Percentiles rank a stretch among this genome's conserved stretches.
phyloP scores from a whole-genome alignment of 345 rosid genomes.

The Raphanus raphanistrum region DNA sequence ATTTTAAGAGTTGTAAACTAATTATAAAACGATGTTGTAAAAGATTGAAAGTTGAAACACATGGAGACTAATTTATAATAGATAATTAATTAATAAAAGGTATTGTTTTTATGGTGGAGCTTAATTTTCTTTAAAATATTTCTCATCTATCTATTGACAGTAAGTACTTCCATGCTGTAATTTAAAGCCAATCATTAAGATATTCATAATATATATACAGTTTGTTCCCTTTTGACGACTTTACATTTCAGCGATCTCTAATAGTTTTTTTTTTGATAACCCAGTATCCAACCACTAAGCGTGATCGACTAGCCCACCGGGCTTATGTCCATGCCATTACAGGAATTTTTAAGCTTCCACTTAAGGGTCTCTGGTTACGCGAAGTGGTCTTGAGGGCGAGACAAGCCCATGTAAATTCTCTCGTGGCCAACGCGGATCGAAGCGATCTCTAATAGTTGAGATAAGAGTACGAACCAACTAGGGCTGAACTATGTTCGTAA shows the following conservation, averaged over 20 bases:
- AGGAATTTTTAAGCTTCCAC: too few relatives aligned
- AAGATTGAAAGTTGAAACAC: neutral
- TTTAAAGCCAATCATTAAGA: constrained; percentile 27
- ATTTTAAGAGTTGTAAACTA: neutral
- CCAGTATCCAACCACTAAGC: too few relatives aligned
- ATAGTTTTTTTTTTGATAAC: too few relatives aligned
- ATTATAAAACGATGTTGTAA: neutral
- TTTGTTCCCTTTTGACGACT: constrained; percentile 34
- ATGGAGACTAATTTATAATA: neutral
- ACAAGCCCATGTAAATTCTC: too few relatives aligned
- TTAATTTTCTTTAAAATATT: neutral
- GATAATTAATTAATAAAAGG: too few relatives aligned
- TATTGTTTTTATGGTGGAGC: neutral
- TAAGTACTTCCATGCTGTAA: constrained; percentile 11
- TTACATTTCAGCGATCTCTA: constrained; percentile 18
- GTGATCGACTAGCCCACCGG: too few relatives aligned
- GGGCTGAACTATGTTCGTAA: too few relatives aligned
- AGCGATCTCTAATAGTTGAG: too few relatives aligned
- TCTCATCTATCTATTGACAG: constrained; percentile 10
- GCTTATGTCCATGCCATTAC: too few relatives aligned
- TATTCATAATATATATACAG: constrained; percentile 7
- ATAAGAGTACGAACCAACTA: constrained; percentile 14
- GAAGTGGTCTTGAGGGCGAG: too few relatives aligned
- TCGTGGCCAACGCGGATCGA: too few relatives aligned
- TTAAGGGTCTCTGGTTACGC: too few relatives aligned